Evolutionary conservation across 352 stramenopile species (phyloP).

Genomic region (Pythium monospermum): DNA sequence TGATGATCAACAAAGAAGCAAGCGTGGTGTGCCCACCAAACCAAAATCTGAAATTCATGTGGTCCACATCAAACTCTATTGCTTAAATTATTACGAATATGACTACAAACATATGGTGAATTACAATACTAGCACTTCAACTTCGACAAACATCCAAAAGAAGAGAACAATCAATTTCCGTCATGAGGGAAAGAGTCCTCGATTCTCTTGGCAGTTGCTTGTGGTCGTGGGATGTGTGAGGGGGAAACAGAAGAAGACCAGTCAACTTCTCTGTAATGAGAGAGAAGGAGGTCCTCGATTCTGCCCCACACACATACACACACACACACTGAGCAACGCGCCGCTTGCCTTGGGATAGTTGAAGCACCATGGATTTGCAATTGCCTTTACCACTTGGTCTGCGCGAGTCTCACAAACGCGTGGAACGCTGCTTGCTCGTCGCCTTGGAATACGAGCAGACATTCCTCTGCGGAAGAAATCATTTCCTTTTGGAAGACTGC

Average conservation of each 20-base stretch:
- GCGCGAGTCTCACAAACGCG: slow-evolving; percentile 22
- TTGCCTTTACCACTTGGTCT: slow-evolving; percentile 21
- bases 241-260: slow-evolving; percentile 13
- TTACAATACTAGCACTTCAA: neutral
- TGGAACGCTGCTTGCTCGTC: slow-evolving; percentile 30
- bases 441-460: slow-evolving; percentile 27
- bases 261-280: slow-evolving; percentile 28
- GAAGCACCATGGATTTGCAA: neutral
- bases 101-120: neutral
- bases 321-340: neutral
- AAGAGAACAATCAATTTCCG: slow-evolving; percentile 22
- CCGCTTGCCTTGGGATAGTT: neutral
- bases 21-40: too few species aligned
- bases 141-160: neutral
- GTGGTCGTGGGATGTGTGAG: neutral
- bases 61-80: neutral
- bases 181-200: slow-evolving; percentile 30
- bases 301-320: neutral
- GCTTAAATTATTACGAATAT: too few species aligned
- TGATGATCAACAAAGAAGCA: slow-evolving; percentile 20
- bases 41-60: too few species aligned
- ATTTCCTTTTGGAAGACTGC: slow-evolving; percentile 25
- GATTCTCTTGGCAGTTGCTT: slow-evolving; percentile 12
- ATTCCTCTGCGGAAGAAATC: slow-evolving; percentile 29
- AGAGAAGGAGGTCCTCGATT: slow-evolving; percentile 25